Conservation (phyloP, 2,329 filamentous ascomycete genomes). For the Colletotrichum lupini region DNA sequence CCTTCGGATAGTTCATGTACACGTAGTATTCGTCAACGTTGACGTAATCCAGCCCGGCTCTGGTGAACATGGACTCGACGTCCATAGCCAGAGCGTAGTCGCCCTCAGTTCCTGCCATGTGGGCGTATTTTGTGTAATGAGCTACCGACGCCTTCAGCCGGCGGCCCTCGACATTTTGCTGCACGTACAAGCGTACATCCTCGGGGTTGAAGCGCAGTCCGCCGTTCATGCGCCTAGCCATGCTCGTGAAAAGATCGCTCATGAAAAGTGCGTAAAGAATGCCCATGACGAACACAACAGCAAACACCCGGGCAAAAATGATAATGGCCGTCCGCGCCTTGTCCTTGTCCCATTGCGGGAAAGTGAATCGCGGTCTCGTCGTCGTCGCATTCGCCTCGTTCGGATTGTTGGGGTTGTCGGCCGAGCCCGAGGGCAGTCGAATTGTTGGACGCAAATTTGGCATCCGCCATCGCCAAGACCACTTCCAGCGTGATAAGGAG, state of each 20-base stretch:
- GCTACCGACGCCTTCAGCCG: slow-evolving; percentile 78
- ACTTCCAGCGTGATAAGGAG: slow-evolving; percentile 65
- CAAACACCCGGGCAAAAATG: slow-evolving; percentile 78
- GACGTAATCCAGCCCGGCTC: slow-evolving; percentile 80
- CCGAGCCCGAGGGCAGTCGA: slow-evolving; percentile 55
- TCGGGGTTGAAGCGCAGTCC: slow-evolving; percentile 84
- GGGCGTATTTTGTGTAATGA: slow-evolving; percentile 85
- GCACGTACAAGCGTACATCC: slow-evolving; percentile 79
- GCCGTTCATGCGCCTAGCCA: slow-evolving; percentile 70
- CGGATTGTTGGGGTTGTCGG: slow-evolving; percentile 38
- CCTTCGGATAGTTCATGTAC: slow-evolving; percentile 90
- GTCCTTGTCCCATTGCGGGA: slow-evolving; percentile 32
- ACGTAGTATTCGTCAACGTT: slow-evolving; percentile 83
- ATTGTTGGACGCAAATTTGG: slow-evolving; percentile 61
- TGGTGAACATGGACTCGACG: slow-evolving; percentile 80
- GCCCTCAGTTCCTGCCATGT: slow-evolving; percentile 94
- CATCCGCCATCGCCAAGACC: slow-evolving; percentile 64
- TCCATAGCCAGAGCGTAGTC: slow-evolving; percentile 89
- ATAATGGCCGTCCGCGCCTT: slow-evolving; percentile 57
- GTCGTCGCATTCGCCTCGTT: slow-evolving; percentile 40
- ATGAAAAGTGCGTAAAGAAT: slow-evolving; percentile 88
- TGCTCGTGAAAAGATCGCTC: slow-evolving; percentile 81
- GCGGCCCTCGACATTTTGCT: slow-evolving; percentile 76
- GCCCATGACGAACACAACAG: slow-evolving; percentile 78
- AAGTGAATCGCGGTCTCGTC: slow-evolving; percentile 35